A percentile compares a stretch with the other conserved stretches of the same genome.
Evolutionary conservation across 805 yeast genomes (phyloP).

Genomic region (Priceomyces carsonii): DNA sequence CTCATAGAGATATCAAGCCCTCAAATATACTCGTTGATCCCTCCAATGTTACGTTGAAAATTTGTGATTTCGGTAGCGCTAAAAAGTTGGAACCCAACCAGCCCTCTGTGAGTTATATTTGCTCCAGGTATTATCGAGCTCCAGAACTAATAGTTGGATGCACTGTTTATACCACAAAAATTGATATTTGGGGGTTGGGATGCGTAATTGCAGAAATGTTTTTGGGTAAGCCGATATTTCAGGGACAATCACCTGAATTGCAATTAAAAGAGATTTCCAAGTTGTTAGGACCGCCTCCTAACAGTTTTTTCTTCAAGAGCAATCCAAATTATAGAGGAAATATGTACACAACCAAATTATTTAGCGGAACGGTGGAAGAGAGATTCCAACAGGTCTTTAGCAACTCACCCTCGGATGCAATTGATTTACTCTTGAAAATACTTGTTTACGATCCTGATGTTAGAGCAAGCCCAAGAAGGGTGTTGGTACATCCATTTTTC

Average conservation of each 20-base stretch:
- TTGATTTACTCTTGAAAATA: slow-evolving; percentile 78
- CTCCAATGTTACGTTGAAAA: slow-evolving; percentile 60
- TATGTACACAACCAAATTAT: slow-evolving; percentile 64
- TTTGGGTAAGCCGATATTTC: slow-evolving; percentile 91
- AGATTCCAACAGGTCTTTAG: slow-evolving; percentile 52
- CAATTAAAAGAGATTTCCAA: slow-evolving; percentile 91
- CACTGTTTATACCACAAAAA: slow-evolving; percentile 81
- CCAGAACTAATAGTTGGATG: slow-evolving; percentile 95
- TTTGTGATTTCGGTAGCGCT: slow-evolving; percentile 87
- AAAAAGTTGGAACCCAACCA: slow-evolving; percentile 74
- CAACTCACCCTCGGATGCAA: slow-evolving; percentile 79
- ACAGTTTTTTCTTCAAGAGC: slow-evolving; percentile 67
- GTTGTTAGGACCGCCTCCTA: slow-evolving; percentile 82
- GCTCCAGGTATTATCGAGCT: slow-evolving; percentile 93
- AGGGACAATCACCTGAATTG: slow-evolving; percentile 85
- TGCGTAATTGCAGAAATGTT: slow-evolving; percentile 95
- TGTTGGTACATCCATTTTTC: slow-evolving; percentile 86
- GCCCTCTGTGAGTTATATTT: slow-evolving; percentile 92
- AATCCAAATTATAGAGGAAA: slow-evolving; percentile 79
- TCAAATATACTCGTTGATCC: slow-evolving; percentile 81
- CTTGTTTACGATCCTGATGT: slow-evolving; percentile 88
- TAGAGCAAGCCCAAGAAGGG: slow-evolving; percentile 78
- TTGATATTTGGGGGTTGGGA: slow-evolving; percentile 97
- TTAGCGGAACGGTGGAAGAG: slow-evolving; percentile 53
- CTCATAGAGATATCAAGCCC: slow-evolving; percentile 85